Base-by-base conservation (phyloP, 2,329 filamentous ascomycete genomes). In the Chaetomiaceae sp. region DNA sequence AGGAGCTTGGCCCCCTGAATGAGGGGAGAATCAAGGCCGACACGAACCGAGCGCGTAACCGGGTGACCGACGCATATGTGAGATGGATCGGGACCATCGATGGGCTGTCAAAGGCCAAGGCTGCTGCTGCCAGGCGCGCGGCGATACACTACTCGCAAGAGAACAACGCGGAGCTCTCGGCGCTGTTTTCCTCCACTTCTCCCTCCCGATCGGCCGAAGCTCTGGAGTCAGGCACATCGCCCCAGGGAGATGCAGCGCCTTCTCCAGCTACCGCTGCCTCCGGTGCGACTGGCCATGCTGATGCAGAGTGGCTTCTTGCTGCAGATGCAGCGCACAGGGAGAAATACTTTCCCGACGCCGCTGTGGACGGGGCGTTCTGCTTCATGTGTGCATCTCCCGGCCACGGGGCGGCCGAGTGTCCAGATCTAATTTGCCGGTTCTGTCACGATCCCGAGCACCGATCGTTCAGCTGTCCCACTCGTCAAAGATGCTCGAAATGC, bases 401-500 rank as follows among this genome's bases (percentile, higher is more conserved):
- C 10, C 79, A 83, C 60, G 56, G 55, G 15, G 63, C 68, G 11
- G 47, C 57, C 22, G 53, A 58, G 24, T 83, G 78, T 55, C 69
- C 73, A 11, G 60, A 66, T 11, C 58, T 67, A 18, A 59, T 50
- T 3, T 83, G 79, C 58, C 67, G 62, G 6, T 71, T 72, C 45
- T 83, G 75, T 57, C 60, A 63, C 19, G 65, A 62, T 42, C 49
- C 55, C 11, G 63, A 63, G 2, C 78, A 84, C 59, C 68, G 68
- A 43, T 64, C 68, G 5, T 70, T 70, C 52, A 65, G 62, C 44
- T 84, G 80, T 53, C 74, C 77, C 10, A 65, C 63, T 5, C 69
- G 67, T 27, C 61, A 62, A 27, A 70, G 76, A 50, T 83, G 79
- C 59, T 59, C 56, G 39, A 80, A 78, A 58, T 88, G 84, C 62